Evolutionary conservation across 352 stramenopile genomes (phyloP), one percentile per base, ranked within the genome.

Genomic region (Phytophthora brassicae): DNA sequence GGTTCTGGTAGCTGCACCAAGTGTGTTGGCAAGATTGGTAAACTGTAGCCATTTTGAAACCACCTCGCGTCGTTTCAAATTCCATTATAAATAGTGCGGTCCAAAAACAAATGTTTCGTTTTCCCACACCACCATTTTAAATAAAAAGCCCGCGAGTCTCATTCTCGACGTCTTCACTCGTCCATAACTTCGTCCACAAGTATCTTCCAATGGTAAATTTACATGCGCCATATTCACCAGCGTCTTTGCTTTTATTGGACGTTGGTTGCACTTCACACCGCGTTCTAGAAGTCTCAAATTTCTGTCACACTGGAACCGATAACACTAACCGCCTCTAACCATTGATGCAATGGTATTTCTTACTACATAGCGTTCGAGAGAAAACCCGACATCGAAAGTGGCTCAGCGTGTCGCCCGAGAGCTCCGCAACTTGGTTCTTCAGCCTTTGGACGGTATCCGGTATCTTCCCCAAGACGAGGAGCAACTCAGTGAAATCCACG

Each of bases 381-480:
- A 89, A 47, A 90, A 86, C 51, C 29, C 89, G 56, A 81, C 94
- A 29, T 93, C 93, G 28, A 87, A 97, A 74, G 94, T 98, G 33
- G 79, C 98, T 56, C 84, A 97, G 41, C 77, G 95, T 42, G 87
- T 99, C 9, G 88, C 92, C 20, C 75, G 85, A 33, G 96, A 99
- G 80, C 81, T 99, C 11, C 79, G 89, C 1, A 83, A 95, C 65
- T 82, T 99, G 11, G 89, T 95, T 33, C 79, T 88, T 44, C 73
- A 74, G 44, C 93, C 95, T 58, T 81, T 96, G 24, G 94, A 97
- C 58, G 96, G 96, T 38, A 96, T 99, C 45, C 68, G 83, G 22
- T 95, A 98, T 77, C 53, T 95, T 22, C 90, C 96, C 29, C 96
- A 96, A 42, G 93, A 97, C 1, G 75, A 96, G 42, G 90, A 97